Percentiles rank a stretch among this genome's conserved stretches.
Evolutionary conservation across 2,329 filamentous ascomycete genomes (phyloP).

Genomic region (Metarhizium sp.): DNA sequence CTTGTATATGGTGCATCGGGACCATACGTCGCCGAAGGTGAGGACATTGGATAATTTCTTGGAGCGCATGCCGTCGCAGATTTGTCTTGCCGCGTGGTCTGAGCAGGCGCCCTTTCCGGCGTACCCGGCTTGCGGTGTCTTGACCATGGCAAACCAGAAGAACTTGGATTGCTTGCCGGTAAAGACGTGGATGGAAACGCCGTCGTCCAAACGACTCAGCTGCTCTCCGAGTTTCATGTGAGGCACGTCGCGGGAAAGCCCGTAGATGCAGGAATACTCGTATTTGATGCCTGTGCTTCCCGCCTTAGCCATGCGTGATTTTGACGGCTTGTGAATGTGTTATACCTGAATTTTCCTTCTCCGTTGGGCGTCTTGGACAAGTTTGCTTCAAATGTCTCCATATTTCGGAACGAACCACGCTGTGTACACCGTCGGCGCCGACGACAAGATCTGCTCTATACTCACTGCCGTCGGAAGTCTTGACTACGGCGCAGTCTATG

Average conservation of each 20-base stretch:
- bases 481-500: constrained; percentile 11
- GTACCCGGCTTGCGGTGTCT: constrained; percentile 16
- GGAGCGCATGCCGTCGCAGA: constrained; percentile 15
- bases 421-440: constrained; percentile 33
- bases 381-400: constrained; percentile 12
- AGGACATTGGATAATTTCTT: constrained; percentile 16
- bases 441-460: constrained; percentile 28
- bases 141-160: constrained; percentile 5
- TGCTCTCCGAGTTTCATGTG: constrained; percentile 1
- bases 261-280: constrained; percentile 5
- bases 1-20: constrained; percentile 5
- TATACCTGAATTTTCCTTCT: constrained; percentile 11
- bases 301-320: neutral
- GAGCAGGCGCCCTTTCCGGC: constrained; percentile 10
- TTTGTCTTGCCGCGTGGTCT: constrained; percentile 2
- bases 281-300: constrained; percentile 2
- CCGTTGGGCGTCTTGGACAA: constrained; percentile 7
- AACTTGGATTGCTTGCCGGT: constrained; percentile 1
- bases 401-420: constrained; percentile 15
- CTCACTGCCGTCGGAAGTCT: constrained; percentile 22
- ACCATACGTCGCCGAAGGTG: constrained; percentile 26
- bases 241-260: constrained; percentile 2
- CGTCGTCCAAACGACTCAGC: constrained; percentile 1
- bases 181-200: constrained; percentile 2
- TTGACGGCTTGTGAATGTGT: neutral